Evolutionary conservation across 139 green algal species (phyloP), one percentile per base, ranked within the genome.

Genomic region (Chlorella vulgaris): DNA sequence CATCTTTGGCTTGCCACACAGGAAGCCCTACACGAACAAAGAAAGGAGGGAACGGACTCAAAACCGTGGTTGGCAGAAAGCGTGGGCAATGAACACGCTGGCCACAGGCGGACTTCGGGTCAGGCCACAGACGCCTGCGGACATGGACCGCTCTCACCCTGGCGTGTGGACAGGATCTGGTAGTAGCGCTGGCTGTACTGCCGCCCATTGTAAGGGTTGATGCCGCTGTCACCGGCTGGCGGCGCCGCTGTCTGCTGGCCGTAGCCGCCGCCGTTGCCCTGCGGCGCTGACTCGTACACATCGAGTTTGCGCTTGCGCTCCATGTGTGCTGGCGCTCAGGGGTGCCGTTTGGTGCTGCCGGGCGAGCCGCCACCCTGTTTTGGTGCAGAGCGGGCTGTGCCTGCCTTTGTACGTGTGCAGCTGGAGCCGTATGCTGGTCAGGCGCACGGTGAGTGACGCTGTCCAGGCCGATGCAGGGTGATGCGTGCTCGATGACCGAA

Each of bases 1-100:
- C 96, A 2, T 91, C 87, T 78, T 94, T 97, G 66, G 96, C 95
- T 83, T 98, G 94, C 95, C 95, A 99, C 28, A 99, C 96, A 29
- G 97, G 97, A 40, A 99, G 88, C 21, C 91, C 94, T 96, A 88
- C 63, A 66, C 40, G 62, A 8, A 65, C 26, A 29, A 33, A 7
- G 51, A 71, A 19, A 13, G 36, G 7, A 42, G 26, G 35, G 43
- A n/a, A n/a, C n/a, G n/a, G n/a, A n/a, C n/a, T n/a, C n/a, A n/a
- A n/a, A n/a, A n/a, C n/a, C n/a, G n/a, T n/a, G n/a, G n/a, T n/a
- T n/a, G n/a, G n/a, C n/a, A 18, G 8, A 28, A 1, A 19, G 4
- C 39, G 42, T 39, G 36, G 60, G 21, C 50, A 22, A 8, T 10
- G 35, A 15, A 10, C 38, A 38, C 33, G 50, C 22, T 65, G 61